Percentiles rank a stretch among this genome's conserved stretches.
phyloP scores from a whole-genome alignment of 2,329 filamentous ascomycete genomes.

The Beauveria australis region DNA sequence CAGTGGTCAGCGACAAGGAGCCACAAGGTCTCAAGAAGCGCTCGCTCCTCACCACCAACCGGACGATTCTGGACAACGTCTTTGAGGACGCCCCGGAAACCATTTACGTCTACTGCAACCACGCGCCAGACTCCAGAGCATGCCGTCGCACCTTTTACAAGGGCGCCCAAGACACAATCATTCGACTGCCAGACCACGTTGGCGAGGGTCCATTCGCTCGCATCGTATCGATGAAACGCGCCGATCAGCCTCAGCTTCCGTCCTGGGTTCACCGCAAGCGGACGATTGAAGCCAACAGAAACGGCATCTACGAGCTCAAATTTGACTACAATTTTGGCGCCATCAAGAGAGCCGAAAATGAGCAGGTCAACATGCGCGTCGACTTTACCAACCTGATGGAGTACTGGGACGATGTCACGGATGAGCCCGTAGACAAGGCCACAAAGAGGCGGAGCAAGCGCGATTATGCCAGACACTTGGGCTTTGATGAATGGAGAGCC shows the following conservation, averaged over 20 bases:
- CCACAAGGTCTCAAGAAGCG: constrained; percentile 14
- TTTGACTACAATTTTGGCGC: constrained; percentile 26
- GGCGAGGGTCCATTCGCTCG: constrained; percentile 20
- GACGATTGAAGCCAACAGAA: neutral
- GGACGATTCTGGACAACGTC: constrained; percentile 18
- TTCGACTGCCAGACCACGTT: constrained; percentile 18
- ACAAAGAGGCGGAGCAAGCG: neutral
- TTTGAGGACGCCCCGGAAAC: constrained; percentile 21
- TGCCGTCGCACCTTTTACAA: constrained; percentile 15
- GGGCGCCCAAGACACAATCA: constrained; percentile 19
- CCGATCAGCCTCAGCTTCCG: constrained; percentile 8
- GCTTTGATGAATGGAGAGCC: neutral
- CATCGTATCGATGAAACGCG: constrained; percentile 16
- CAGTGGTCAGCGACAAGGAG: constrained; percentile 14
- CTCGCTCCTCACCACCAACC: constrained; percentile 19
- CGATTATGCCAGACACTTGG: neutral
- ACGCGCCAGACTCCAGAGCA: constrained; percentile 13
- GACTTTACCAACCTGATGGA: constrained; percentile 25
- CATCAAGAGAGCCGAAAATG: constrained; percentile 16
- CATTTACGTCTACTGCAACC: constrained; percentile 22
- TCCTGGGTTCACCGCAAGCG: constrained; percentile 1
- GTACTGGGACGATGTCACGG: constrained; percentile 23
- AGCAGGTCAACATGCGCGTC: constrained; percentile 23
- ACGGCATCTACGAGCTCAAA: constrained; percentile 20
- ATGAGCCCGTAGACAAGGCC: neutral